A percentile compares a stretch with the other conserved stretches of the same genome.
These are phyloP conservation scores for Quercus rubra DNA, from an alignment of 306 rosid species.

Conservation along the genomic window DNA sequence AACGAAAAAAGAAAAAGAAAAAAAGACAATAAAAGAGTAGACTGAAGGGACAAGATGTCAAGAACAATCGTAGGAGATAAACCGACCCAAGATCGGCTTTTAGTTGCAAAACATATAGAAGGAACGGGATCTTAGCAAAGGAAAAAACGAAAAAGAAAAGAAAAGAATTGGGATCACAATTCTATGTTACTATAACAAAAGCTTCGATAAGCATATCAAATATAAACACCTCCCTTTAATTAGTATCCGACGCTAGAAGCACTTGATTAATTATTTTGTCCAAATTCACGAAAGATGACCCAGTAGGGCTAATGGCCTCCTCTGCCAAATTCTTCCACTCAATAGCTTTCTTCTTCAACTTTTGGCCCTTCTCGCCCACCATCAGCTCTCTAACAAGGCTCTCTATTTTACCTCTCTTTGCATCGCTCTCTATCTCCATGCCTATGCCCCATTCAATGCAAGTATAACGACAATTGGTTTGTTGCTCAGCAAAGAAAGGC, in stretches of 20 bases:
- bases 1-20: too few species aligned
- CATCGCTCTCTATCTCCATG: conserved; percentile 55
- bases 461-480: conserved; percentile 52
- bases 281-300: conserved; percentile 42
- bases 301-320: conserved; percentile 17
- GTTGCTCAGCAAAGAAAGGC: conserved; percentile 80
- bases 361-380: conserved; percentile 48
- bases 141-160: neutral
- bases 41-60: too few species aligned
- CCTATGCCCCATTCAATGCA: conserved; percentile 66
- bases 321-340: conserved; percentile 47
- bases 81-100: too few species aligned
- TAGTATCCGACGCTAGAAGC: conserved; percentile 5
- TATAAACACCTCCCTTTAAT: neutral
- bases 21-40: too few species aligned
- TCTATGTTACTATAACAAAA: neutral
- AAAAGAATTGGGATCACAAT: neutral
- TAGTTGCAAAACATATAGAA: too few species aligned
- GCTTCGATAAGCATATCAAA: neutral
- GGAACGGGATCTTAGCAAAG: neutral
- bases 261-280: conserved; percentile 21
- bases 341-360: conserved; percentile 41
- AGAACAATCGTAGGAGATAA: too few species aligned
- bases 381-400: conserved; percentile 49
- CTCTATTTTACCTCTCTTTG: conserved; percentile 35